Base-by-base conservation (phyloP, 495 filamentous ascomycete species). In the Hyphodiscus hymeniophilus region DNA sequence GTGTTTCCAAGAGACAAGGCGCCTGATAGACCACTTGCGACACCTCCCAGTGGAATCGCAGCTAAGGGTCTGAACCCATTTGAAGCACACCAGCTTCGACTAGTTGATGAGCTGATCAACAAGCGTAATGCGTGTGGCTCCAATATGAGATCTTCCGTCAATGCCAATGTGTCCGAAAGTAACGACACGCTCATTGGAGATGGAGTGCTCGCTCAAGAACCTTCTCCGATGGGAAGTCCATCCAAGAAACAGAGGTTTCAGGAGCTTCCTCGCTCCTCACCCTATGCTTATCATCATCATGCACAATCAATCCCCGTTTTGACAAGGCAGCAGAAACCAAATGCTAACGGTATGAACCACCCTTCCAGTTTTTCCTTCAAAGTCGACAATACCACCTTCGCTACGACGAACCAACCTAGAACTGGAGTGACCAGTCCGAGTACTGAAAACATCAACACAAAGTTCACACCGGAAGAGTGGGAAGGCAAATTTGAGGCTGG, bases 401-500 rank as follows among this genome's bases (percentile, higher is more conserved):
- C 59, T 10, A 39, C 58, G 16, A 61, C 64, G 12, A 47, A 50
- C 3, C 50, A 47, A 6, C 21, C 24, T 20, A 34, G 41, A 50
- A 16, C 54, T 50, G 23, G 61, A 20, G 51, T 60, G 42, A 38
- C 68, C 40, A 78, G 75, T 42, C 74, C 70, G 39, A 89, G 81
- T 58, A 71, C 80, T 26, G 85, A 88, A 55, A 80, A 81, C 51
- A 82, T 95, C 63, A 86, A 86, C 56, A 88, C 82, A 24, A 80
- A 74, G 39, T 87, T 85, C 58, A 77, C 75, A 10, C 72, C 80
- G 0, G 66, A 69, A 20, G 73, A 79, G 26, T 84, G 78, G 78
- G 62, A 68, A 32, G 74, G 70, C 18, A 77, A 70, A 48, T 75
- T 84, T 54, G 56, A 64, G 34, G 63, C 67, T 11, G 60, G 57